A percentile compares a stretch with the other conserved stretches of the same genome.
Evolutionary conservation across 352 stramenopile genomes (phyloP).

Genomic region (Blastocystis sp.): DNA sequence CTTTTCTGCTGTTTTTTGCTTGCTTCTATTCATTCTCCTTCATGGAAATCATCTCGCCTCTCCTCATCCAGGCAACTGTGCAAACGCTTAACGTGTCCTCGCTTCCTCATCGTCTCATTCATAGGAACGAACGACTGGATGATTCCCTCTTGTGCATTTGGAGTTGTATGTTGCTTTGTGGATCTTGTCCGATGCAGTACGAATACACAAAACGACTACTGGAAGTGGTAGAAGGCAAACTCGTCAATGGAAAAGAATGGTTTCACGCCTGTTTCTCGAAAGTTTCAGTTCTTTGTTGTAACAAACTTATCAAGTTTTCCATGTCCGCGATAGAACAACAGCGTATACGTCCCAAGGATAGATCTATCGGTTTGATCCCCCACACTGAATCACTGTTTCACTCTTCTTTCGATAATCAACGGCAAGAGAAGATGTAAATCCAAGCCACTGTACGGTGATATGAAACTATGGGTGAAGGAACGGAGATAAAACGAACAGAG

Average conservation of each 20-base stretch:
- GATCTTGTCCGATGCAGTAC: neutral
- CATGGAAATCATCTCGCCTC: neutral
- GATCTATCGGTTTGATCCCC: neutral
- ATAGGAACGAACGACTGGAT: neutral
- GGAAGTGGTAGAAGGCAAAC: neutral
- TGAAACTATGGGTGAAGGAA: neutral
- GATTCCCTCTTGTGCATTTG: neutral
- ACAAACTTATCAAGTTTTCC: neutral
- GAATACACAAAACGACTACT: neutral
- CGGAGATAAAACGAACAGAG: neutral
- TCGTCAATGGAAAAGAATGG: neutral
- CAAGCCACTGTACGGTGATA: neutral
- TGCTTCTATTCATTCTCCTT: neutral
- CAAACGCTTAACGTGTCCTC: neutral
- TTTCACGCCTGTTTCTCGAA: neutral
- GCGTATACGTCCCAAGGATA: constrained; percentile 38
- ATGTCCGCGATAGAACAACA: neutral
- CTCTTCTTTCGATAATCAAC: neutral
- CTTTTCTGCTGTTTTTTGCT: constrained; percentile 8
- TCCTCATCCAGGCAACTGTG: neutral
- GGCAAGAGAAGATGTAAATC: neutral
- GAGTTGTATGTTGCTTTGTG: neutral
- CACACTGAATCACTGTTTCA: neutral
- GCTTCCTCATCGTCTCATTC: neutral
- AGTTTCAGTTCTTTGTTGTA: neutral